A percentile compares a stretch with the other conserved stretches of the same genome.
Evolutionary conservation across 768 basidiomycete species (phyloP).

Genomic region (Tylopilus felleus): DNA sequence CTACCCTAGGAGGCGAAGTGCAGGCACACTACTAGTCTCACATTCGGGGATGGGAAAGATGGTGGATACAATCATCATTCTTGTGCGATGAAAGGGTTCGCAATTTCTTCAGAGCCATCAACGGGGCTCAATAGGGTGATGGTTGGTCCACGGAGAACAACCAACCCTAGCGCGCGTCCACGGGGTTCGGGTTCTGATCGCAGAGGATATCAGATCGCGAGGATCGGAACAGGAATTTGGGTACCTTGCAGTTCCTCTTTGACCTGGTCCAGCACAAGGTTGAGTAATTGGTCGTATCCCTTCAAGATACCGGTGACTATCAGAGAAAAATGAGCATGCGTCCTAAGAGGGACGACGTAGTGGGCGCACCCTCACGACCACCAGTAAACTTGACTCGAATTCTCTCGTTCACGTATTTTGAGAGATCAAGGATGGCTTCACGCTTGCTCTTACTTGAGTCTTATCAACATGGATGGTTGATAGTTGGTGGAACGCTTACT

Average conservation of each 20-base stretch:
- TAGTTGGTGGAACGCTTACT: constrained; percentile 20
- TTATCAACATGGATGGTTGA: constrained; percentile 26
- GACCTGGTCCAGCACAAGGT: constrained; percentile 96
- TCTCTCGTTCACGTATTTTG: constrained; percentile 88
- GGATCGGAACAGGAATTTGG: constrained; percentile 17
- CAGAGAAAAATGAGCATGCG: neutral
- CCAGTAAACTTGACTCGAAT: constrained; percentile 98
- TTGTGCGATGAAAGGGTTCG: constrained; percentile 79
- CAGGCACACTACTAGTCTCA: neutral
- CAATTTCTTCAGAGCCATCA: constrained; percentile 92
- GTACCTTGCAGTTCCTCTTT: constrained; percentile 75
- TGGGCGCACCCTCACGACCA: constrained; percentile 77
- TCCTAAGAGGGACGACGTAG: neutral
- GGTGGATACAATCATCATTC: constrained; percentile 38
- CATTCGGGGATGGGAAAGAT: neutral
- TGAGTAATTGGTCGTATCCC: constrained; percentile 94
- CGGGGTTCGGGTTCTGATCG: constrained; percentile 58
- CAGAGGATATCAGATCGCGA: constrained; percentile 9
- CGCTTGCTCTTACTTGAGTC: constrained; percentile 50
- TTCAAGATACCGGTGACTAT: constrained; percentile 90
- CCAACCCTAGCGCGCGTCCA: constrained; percentile 71
- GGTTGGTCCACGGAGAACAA: constrained; percentile 90
- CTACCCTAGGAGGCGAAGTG: neutral
- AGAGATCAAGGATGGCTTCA: constrained; percentile 93
- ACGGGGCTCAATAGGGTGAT: constrained; percentile 92